Conservation (phyloP, 2,329 filamentous ascomycete genomes). For the Hortaea werneckii region DNA sequence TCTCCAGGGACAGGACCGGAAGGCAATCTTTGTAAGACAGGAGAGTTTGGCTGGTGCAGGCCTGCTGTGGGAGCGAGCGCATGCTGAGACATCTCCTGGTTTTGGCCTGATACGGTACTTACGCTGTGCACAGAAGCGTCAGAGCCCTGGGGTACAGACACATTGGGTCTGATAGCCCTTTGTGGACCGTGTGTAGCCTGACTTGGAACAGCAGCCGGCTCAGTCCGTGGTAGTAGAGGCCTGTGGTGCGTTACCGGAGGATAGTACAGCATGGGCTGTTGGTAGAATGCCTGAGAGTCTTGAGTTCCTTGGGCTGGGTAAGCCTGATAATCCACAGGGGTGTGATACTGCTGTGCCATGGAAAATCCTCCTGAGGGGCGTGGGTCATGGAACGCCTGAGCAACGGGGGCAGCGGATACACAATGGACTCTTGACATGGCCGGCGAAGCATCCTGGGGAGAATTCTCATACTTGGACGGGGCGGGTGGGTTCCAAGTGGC, state of each 20-base stretch:
- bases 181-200: slow-evolving; percentile 5
- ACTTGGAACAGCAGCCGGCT: slow-evolving; percentile 4
- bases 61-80: neutral
- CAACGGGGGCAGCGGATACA: neutral
- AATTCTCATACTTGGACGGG: neutral
- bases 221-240: slow-evolving; percentile 16
- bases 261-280: neutral
- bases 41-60: neutral
- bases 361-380: too few species aligned
- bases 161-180: slow-evolving; percentile 5
- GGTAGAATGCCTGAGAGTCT: neutral
- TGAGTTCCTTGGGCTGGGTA: too few species aligned
- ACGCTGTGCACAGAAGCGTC: slow-evolving; percentile 5
- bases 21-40: neutral
- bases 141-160: slow-evolving; percentile 4
- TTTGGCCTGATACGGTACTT: slow-evolving; percentile 7
- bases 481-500: slow-evolving; percentile 11
- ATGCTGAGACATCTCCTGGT: neutral
- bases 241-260: slow-evolving; percentile 5
- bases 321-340: too few species aligned
- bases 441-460: neutral
- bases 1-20: neutral
- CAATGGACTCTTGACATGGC: neutral
- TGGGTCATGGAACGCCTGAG: too few species aligned
- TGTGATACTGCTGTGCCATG: too few species aligned